Evolutionary conservation across 768 basidiomycete species (phyloP).

Genomic region (Cyclocybe aegerita): DNA sequence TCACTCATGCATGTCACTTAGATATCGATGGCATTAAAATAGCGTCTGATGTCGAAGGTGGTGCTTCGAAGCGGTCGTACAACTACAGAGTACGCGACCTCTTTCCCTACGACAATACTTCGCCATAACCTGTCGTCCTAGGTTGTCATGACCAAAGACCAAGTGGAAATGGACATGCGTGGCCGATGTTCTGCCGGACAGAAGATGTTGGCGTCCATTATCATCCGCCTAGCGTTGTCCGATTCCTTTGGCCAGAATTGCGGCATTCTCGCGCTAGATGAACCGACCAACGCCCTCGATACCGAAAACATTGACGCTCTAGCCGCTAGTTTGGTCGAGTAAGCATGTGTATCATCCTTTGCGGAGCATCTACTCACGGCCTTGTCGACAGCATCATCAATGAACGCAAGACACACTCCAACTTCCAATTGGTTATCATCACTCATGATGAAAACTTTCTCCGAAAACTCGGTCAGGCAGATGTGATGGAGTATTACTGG

Average conservation of each 20-base stretch:
- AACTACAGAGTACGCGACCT: conserved; percentile 82
- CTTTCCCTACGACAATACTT: conserved; percentile 5
- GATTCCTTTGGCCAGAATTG: conserved; percentile 98
- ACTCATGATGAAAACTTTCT: conserved; percentile 98
- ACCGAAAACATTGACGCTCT: conserved; percentile 95
- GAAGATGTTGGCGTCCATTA: conserved; percentile 97
- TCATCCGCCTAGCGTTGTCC: conserved; percentile 94
- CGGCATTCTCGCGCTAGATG: conserved; percentile 95
- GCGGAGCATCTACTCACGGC: conserved; percentile 1
- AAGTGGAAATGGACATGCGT: conserved; percentile 99
- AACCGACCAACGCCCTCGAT: conserved; percentile 97
- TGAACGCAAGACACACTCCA: conserved; percentile 83
- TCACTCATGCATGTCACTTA: conserved; percentile 28
- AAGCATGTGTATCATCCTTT: conserved; percentile 28
- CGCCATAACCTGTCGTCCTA: conserved; percentile 29
- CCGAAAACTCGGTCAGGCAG: conserved; percentile 81
- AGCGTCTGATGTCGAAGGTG: conserved; percentile 89
- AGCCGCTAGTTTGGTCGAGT: conserved; percentile 91
- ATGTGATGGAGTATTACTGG: conserved; percentile 97
- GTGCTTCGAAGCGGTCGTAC: conserved; percentile 88
- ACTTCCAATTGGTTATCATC: conserved; percentile 96
- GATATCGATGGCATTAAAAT: conserved; percentile 99
- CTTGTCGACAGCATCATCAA: conserved; percentile 74
- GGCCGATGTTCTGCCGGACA: conserved; percentile 98
- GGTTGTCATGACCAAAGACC: conserved; percentile 99